phyloP scores from a whole-genome alignment of 148 eudicot species.

The Chenopodium album region DNA sequence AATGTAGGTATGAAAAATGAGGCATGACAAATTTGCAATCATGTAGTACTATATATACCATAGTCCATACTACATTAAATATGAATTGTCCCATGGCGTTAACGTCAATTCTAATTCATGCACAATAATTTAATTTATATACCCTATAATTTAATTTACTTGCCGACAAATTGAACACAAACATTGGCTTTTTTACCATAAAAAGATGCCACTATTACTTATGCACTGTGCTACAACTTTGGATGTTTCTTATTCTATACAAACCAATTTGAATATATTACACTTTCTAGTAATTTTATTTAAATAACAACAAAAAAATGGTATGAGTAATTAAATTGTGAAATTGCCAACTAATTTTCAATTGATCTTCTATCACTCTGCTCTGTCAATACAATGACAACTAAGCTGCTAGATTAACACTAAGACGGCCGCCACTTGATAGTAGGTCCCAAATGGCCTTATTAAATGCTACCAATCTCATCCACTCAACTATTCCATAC shows the following conservation, averaged over 20 bases:
- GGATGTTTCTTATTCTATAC: too few relatives aligned
- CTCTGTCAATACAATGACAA: neutral
- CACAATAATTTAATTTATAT: neutral
- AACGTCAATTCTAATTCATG: neutral
- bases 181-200: neutral
- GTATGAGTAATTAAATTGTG: too few relatives aligned
- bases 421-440: too few relatives aligned
- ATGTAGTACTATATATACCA: too few relatives aligned
- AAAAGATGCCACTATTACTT: neutral
- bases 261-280: too few relatives aligned
- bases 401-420: constrained; percentile 6
- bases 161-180: constrained; percentile 2
- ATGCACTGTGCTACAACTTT: neutral
- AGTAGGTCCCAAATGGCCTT: neutral
- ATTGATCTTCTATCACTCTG: neutral
- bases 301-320: too few relatives aligned
- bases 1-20: too few relatives aligned
- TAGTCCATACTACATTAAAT: too few relatives aligned
- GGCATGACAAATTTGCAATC: neutral
- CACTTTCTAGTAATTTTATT: too few relatives aligned
- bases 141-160: too few relatives aligned
- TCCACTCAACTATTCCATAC: neutral
- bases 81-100: neutral
- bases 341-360: too few relatives aligned
- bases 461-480: neutral